These are phyloP conservation scores for Phytopythium kandeliae DNA, from an alignment of 352 stramenopile species.

Conservation along the genomic window DNA sequence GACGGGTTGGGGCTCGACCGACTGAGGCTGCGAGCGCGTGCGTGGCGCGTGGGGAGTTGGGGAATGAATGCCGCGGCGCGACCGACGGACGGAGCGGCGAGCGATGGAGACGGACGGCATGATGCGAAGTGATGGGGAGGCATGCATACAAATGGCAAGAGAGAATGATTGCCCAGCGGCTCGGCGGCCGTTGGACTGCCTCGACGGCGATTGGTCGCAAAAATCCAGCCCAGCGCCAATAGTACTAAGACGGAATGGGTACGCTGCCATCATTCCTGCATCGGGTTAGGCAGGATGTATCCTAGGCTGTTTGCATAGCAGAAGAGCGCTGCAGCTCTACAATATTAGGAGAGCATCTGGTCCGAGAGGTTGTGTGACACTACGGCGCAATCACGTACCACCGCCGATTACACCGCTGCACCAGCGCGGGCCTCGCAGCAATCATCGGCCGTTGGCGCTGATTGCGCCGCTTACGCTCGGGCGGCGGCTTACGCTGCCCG, in stretches of 20 bases:
- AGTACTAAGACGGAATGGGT: neutral
- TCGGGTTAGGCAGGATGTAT: neutral
- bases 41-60: neutral
- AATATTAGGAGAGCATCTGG: neutral
- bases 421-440: no score
- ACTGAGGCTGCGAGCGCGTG: neutral
- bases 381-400: no score
- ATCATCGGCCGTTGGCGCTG: no score
- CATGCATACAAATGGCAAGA: neutral
- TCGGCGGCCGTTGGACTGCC: neutral
- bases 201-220: neutral
- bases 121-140: neutral
- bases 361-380: neutral
- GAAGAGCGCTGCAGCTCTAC: neutral
- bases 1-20: neutral
- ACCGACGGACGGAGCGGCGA: no score
- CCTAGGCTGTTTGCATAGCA: neutral
- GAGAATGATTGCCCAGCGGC: neutral
- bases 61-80: conserved; percentile 2
- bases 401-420: no score
- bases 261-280: conserved; percentile 1
- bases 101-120: neutral
- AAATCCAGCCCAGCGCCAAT: conserved; percentile 6
- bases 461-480: no score
- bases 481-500: no score